Percentiles rank a stretch among this genome's conserved stretches.
phyloP scores from a whole-genome alignment of 2,329 filamentous ascomycete species.

The Phaeomoniella chlamydospora region DNA sequence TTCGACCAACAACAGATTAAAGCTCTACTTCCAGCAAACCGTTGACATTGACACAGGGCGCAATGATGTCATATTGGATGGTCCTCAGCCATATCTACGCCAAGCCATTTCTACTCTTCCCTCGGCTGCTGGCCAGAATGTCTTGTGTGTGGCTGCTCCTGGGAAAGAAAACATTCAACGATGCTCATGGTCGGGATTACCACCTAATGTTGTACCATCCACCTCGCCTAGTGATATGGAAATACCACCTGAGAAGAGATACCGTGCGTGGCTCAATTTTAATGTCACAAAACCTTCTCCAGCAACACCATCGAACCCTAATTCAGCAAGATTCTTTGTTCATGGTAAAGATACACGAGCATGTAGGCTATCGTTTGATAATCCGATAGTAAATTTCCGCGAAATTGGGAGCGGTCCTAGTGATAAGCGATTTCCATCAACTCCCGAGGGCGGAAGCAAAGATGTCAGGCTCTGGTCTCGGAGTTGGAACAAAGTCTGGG shows the following conservation, averaged over 20 bases:
- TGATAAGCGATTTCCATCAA: slow-evolving; percentile 50
- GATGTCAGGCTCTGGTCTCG: slow-evolving; percentile 71
- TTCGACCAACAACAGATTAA: slow-evolving; percentile 62
- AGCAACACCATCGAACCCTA: slow-evolving; percentile 19
- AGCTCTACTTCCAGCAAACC: slow-evolving; percentile 74
- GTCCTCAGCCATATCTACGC: slow-evolving; percentile 52
- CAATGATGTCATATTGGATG: slow-evolving; percentile 55
- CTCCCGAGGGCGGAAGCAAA: slow-evolving; percentile 47
- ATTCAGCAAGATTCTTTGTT: slow-evolving; percentile 48
- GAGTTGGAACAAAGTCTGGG: slow-evolving; percentile 63
- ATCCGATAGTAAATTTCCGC: slow-evolving; percentile 48
- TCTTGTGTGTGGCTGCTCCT: slow-evolving; percentile 32
- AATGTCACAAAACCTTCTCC: slow-evolving; percentile 34
- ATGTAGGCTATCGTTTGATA: slow-evolving; percentile 60
- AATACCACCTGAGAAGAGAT: slow-evolving; percentile 27
- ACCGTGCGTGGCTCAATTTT: slow-evolving; percentile 49
- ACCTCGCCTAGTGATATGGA: slow-evolving; percentile 17
- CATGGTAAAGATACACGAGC: slow-evolving; percentile 61
- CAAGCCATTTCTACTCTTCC: slow-evolving; percentile 56
- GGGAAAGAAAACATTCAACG: slow-evolving; percentile 30
- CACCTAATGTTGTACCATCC: slow-evolving; percentile 46
- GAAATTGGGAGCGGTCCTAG: slow-evolving; percentile 46
- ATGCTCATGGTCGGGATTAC: slow-evolving; percentile 58
- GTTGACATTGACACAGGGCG: slow-evolving; percentile 61
- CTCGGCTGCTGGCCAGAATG: slow-evolving; percentile 47